A percentile compares a stretch with the other conserved stretches of the same genome.
These are phyloP conservation scores for Besnoitia besnoiti DNA, from an alignment of 169 alveolate species.

Conservation along the genomic window DNA sequence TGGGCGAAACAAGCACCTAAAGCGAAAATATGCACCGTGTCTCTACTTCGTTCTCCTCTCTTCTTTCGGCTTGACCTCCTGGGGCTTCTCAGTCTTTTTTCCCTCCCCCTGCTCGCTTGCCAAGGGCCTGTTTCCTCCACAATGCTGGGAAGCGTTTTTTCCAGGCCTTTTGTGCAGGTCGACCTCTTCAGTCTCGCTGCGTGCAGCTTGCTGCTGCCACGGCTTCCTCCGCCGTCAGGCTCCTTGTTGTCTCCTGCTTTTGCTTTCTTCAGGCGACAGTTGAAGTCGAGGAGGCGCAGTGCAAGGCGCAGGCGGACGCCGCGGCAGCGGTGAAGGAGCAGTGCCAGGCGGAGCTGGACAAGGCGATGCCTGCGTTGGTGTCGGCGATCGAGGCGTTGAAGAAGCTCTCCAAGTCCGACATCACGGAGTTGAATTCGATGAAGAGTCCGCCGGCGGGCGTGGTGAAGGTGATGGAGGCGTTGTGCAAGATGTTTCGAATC, in stretches of 20 bases:
- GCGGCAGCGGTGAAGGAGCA: conserved; percentile 86
- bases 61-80: background rate
- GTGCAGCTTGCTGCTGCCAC: background rate
- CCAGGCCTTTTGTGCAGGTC: too few relatives aligned
- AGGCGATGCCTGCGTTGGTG: conserved; percentile 91
- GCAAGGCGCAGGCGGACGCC: conserved; percentile 85
- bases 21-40: background rate
- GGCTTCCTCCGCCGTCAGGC: background rate
- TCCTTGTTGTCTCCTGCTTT: too few relatives aligned
- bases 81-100: background rate
- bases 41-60: background rate
- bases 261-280: conserved; percentile 88
- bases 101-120: too few relatives aligned
- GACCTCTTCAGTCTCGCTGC: too few relatives aligned
- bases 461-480: conserved; percentile 81
- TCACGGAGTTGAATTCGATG: conserved; percentile 92
- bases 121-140: too few relatives aligned
- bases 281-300: conserved; percentile 90
- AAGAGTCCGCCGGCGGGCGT: conserved; percentile 89
- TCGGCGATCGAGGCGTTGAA: conserved; percentile 93
- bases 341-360: conserved; percentile 91
- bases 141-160: too few relatives aligned
- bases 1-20: background rate
- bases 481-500: conserved; percentile 84
- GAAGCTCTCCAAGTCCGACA: conserved; percentile 90